Conservation (phyloP, 2,329 filamentous ascomycete species). For the Colletotrichum paranaense region DNA sequence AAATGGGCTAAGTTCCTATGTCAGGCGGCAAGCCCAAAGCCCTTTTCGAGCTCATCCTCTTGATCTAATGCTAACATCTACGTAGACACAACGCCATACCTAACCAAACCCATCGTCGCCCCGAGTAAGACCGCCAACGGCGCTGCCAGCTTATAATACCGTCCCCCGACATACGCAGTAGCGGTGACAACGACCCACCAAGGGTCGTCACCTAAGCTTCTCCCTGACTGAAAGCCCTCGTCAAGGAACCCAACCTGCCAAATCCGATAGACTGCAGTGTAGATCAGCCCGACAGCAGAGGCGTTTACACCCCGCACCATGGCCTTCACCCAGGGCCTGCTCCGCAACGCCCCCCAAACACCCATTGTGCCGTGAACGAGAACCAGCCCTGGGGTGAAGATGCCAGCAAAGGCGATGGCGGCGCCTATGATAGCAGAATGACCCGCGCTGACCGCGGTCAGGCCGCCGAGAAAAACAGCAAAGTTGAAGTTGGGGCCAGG, state of each 20-base stretch:
- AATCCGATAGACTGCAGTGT: slow-evolving; percentile 72
- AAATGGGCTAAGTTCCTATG: too few relatives aligned
- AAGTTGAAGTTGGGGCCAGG: slow-evolving; percentile 61
- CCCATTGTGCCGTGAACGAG: slow-evolving; percentile 63
- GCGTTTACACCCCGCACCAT: slow-evolving; percentile 68
- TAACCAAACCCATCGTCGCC: too few relatives aligned
- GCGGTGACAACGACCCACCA: slow-evolving; percentile 74
- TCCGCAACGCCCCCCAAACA: slow-evolving; percentile 64
- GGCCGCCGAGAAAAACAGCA: slow-evolving; percentile 66
- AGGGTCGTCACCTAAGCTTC: slow-evolving; percentile 66
- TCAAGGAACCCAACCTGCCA: slow-evolving; percentile 72
- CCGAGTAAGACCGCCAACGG: too few relatives aligned
- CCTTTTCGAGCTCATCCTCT: too few relatives aligned
- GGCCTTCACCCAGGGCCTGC: slow-evolving; percentile 57
- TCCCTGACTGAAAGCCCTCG: slow-evolving; percentile 57
- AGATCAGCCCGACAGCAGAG: slow-evolving; percentile 70
- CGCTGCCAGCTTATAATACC: too few relatives aligned
- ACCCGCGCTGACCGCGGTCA: slow-evolving; percentile 56
- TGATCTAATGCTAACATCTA: too few relatives aligned
- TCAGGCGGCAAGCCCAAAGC: too few relatives aligned
- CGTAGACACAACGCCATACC: too few relatives aligned
- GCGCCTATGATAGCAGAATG: slow-evolving; percentile 57
- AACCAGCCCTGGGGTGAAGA: slow-evolving; percentile 63
- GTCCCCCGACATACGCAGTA: too few relatives aligned
- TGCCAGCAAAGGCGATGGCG: slow-evolving; percentile 61